Evolutionary conservation across 2,329 filamentous ascomycete species (phyloP).

Genomic region (Aspergillus proliferans): DNA sequence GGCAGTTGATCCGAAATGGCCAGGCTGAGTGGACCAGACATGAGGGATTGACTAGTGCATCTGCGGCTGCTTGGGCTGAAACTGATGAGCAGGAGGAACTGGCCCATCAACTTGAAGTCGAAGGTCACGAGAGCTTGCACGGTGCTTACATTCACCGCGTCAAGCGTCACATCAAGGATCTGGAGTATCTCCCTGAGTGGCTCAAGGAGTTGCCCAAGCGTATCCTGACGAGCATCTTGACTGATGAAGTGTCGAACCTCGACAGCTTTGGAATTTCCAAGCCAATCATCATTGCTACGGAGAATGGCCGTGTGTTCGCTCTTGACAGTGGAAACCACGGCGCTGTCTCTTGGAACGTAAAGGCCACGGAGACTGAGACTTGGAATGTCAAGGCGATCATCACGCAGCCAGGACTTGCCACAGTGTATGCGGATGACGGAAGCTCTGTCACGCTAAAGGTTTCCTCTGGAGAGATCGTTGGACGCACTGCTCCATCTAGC

Average conservation of each 20-base stretch:
- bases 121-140: conserved; percentile 73
- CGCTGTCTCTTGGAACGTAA: conserved; percentile 66
- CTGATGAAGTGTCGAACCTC: conserved; percentile 48
- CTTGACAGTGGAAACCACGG: conserved; percentile 72
- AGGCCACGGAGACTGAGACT: conserved; percentile 54
- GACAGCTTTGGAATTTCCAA: conserved; percentile 81
- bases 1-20: conserved; percentile 78
- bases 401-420: conserved; percentile 55
- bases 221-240: conserved; percentile 58
- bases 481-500: conserved; percentile 18
- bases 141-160: conserved; percentile 84
- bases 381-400: conserved; percentile 66
- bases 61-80: conserved; percentile 75
- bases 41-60: conserved; percentile 74
- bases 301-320: conserved; percentile 70
- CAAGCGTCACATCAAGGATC: conserved; percentile 71
- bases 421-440: conserved; percentile 55
- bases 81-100: conserved; percentile 67
- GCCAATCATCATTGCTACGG: conserved; percentile 71
- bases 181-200: conserved; percentile 66
- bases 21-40: conserved; percentile 71
- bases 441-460: conserved; percentile 52
- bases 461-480: conserved; percentile 38
- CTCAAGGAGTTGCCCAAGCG: conserved; percentile 63
- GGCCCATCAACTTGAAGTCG: conserved; percentile 73